Conservation (phyloP, 495 filamentous ascomycete genomes). For the Aspergillus cristatus region DNA sequence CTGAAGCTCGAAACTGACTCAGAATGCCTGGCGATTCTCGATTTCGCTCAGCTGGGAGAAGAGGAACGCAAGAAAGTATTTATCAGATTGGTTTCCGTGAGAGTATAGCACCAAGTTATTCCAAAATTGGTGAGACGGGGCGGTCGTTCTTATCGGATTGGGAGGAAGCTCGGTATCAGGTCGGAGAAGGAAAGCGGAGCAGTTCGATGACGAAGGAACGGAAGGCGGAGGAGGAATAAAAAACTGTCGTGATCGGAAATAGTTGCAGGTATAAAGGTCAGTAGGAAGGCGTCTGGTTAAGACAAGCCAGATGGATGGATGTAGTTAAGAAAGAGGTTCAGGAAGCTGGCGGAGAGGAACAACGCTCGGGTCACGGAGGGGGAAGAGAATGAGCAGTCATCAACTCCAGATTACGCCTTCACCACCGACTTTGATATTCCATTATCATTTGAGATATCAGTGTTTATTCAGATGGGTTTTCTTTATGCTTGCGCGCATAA, state of each 20-base stretch:
- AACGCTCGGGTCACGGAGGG: no score
- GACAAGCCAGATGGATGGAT: no score
- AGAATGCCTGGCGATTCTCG: constrained; percentile 7
- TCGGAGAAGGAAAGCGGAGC: background rate
- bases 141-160: background rate
- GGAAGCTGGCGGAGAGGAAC: background rate
- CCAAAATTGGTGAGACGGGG: no score
- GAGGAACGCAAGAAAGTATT: background rate
- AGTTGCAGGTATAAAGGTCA: no score
- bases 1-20: constrained; percentile 8
- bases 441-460: no score
- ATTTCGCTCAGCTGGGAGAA: background rate
- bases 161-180: background rate
- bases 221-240: no score
- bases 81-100: background rate
- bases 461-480: no score
- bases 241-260: background rate
- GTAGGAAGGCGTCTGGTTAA: no score
- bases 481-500: no score
- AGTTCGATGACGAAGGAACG: background rate
- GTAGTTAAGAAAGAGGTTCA: background rate
- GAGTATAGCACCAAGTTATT: background rate
- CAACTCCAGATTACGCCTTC: no score
- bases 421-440: no score
- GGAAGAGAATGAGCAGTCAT: no score